Base-by-base conservation (phyloP, 768 basidiomycete genomes). In the Tricholoma matsutake region DNA sequence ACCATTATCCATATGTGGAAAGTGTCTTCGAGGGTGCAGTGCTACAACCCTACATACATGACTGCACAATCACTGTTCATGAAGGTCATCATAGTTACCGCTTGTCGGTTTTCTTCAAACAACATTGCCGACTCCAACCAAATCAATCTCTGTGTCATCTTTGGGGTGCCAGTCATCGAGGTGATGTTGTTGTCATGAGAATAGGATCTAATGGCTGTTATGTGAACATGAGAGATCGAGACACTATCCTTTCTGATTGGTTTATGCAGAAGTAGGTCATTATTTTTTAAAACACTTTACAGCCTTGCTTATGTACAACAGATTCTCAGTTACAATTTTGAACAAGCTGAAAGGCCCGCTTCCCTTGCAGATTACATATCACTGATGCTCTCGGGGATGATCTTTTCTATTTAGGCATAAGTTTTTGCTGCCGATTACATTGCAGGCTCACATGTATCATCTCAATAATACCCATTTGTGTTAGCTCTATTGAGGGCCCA, bases 211-310 rank as follows among this genome's bases (percentile, higher is more conserved):
- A 45, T n/a, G 43, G 43, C 25, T 39, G 31, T 16, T 45, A 41
- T 41, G 37, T 56, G 11, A 56, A 56, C 25, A 56, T 56, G 55
- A 39, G 55, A 20, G 55, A 56, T 41, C 37, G 37, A 39, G 55
- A 56, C 37, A 56, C 55, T 18, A 56, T 56, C 9, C 43, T 56
- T 39, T 45, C 43, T 39, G 55, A 56, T 25, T 56, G 55, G 55
- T 39, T 45, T 56, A 39, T 56, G 28, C 37, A 39, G 37, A 39
- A 37, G 55, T 56, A 39, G 43, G 55, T 34, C 25, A 13, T 5
- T 0, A 37, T 56, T 22, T 56, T 29, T 18, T 13, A 34, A 22
- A 11, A 18, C 22, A 10, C 29, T 31, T 56, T 28, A 25, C 41
- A 18, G 18, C 16, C 34, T 9, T 20, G 41, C 34, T 56, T 25